Conservation (phyloP, 2,329 filamentous ascomycete species). For the Chrysosphaeria jannelii region DNA sequence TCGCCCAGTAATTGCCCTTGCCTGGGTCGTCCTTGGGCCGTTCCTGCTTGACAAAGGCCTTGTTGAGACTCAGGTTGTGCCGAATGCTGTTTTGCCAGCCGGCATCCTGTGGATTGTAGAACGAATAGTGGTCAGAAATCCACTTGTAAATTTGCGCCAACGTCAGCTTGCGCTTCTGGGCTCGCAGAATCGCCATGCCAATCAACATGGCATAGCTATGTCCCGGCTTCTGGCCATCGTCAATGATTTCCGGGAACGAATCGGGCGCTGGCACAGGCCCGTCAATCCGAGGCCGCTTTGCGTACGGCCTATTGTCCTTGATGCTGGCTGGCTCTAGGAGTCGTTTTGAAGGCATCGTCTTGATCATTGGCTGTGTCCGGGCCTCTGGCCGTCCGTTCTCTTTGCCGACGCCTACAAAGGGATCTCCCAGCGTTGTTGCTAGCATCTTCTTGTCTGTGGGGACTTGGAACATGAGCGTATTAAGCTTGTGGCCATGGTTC, state of each 20-base stretch:
- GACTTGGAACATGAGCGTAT: too few species aligned
- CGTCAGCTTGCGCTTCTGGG: slow-evolving; percentile 56
- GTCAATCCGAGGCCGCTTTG: slow-evolving; percentile 42
- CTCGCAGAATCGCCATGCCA: slow-evolving; percentile 82
- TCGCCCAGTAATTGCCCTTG: slow-evolving; percentile 93
- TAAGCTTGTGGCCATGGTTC: too few species aligned
- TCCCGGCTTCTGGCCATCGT: slow-evolving; percentile 67
- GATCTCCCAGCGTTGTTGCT: too few species aligned
- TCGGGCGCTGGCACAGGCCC: slow-evolving; percentile 31
- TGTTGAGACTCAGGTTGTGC: slow-evolving; percentile 90
- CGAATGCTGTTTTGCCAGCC: slow-evolving; percentile 99
- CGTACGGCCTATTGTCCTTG: slow-evolving; percentile 28
- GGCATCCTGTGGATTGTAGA: slow-evolving; percentile 57
- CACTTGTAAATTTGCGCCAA: slow-evolving; percentile 95
- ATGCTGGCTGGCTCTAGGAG: slow-evolving; percentile 45
- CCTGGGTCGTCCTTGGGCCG: slow-evolving; percentile 89
- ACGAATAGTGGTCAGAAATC: slow-evolving; percentile 86
- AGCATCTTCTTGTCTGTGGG: too few species aligned
- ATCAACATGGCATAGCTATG: slow-evolving; percentile 90
- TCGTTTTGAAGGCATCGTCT: slow-evolving; percentile 24
- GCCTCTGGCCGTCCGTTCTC: too few species aligned
- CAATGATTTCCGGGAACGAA: slow-evolving; percentile 53
- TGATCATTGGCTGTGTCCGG: too few species aligned
- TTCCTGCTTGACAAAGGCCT: slow-evolving; percentile 86
- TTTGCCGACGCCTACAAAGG: too few species aligned